phyloP scores from a whole-genome alignment of 371 early-diverging fungal species.

The Apophysomyces trapeziformis region DNA sequence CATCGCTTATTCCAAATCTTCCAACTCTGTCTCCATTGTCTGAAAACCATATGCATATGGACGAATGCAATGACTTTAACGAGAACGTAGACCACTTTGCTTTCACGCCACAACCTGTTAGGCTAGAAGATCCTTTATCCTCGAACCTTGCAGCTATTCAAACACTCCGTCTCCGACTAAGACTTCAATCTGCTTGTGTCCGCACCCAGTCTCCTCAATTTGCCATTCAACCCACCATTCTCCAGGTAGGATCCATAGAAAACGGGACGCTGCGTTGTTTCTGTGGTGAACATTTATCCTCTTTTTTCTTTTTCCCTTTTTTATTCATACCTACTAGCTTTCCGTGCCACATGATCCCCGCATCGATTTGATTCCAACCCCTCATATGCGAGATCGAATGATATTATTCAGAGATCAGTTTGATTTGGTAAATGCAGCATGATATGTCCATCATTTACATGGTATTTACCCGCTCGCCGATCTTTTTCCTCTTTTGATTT shows the following conservation, averaged over 20 bases:
- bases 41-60: neutral
- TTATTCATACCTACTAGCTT: constrained; percentile 26
- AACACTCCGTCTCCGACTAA: constrained; percentile 40
- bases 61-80: neutral
- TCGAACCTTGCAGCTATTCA: constrained; percentile 52
- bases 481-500: neutral
- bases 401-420: constrained; percentile 61
- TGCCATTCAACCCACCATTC: constrained; percentile 46
- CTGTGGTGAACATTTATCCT: neutral
- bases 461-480: neutral
- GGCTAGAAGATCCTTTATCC: constrained; percentile 25
- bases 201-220: constrained; percentile 36
- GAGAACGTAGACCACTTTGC: neutral
- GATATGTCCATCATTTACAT: no score
- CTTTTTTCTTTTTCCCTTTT: neutral
- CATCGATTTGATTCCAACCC: constrained; percentile 62
- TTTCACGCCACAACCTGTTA: constrained; percentile 19
- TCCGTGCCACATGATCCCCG: constrained; percentile 65
- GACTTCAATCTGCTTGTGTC: constrained; percentile 42
- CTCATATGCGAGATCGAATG: constrained; percentile 68
- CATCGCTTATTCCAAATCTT: neutral
- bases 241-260: constrained; percentile 40
- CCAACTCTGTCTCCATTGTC: constrained; percentile 15
- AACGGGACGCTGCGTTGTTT: constrained; percentile 11
- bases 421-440: constrained; percentile 32